Conservation (phyloP, 2,329 filamentous ascomycete species). For the Alternaria ventricosa region DNA sequence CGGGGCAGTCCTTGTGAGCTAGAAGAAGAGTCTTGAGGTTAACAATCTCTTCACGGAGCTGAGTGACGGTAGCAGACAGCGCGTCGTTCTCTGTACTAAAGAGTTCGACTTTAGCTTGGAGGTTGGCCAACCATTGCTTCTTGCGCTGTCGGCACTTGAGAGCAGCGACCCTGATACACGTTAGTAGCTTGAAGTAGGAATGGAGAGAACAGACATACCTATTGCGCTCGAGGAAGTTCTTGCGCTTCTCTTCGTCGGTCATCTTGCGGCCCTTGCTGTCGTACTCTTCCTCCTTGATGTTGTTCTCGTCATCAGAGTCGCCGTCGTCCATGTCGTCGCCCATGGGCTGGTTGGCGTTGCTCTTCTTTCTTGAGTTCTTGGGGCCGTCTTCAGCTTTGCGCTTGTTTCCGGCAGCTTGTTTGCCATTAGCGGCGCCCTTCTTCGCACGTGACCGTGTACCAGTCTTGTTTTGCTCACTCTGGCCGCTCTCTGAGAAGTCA, state of each 20-base stretch:
- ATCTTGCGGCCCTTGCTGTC: constrained; percentile 76
- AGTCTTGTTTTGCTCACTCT: constrained; percentile 67
- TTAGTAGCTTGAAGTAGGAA: constrained; percentile 25
- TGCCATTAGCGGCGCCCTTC: constrained; percentile 46
- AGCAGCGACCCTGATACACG: constrained; percentile 76
- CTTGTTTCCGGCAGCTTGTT: constrained; percentile 54
- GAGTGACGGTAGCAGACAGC: constrained; percentile 80
- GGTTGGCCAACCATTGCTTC: constrained; percentile 97
- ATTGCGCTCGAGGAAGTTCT: constrained; percentile 96
- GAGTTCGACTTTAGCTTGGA: constrained; percentile 93
- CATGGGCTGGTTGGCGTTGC: constrained; percentile 57
- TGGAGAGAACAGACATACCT: constrained; percentile 66
- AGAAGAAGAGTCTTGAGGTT: constrained; percentile 91
- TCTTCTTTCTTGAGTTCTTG: constrained; percentile 74
- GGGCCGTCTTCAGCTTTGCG: constrained; percentile 78
- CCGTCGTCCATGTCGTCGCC: constrained; percentile 59
- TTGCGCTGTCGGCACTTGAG: constrained; percentile 97
- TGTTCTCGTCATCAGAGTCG: constrained; percentile 47
- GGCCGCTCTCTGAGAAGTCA: constrained; percentile 75
- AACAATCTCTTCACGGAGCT: constrained; percentile 89
- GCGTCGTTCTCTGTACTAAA: constrained; percentile 92
- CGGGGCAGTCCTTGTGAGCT: constrained; percentile 94
- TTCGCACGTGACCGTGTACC: constrained; percentile 50
- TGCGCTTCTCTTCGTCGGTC: constrained; percentile 98
- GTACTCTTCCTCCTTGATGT: constrained; percentile 47